Conservation (phyloP, 495 filamentous ascomycete genomes). For the Penicillium subrubescens region DNA sequence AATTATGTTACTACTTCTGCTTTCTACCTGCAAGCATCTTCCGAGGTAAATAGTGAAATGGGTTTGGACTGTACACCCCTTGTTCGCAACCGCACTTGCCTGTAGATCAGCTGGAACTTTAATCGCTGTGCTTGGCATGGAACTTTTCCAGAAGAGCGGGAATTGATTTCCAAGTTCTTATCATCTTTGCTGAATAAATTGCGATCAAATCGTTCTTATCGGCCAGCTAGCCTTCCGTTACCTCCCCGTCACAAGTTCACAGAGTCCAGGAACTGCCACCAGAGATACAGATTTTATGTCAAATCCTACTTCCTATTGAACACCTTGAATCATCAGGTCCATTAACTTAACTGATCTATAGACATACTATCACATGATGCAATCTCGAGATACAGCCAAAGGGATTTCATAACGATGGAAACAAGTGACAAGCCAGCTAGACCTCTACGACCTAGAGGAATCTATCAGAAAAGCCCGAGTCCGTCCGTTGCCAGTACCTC, state of each 20-base stretch:
- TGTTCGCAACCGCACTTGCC: not conserved
- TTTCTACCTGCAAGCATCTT: no score
- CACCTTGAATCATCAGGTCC: conserved; percentile 11
- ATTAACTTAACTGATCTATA: conserved; percentile 19
- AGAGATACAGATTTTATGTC: not conserved
- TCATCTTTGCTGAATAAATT: not conserved
- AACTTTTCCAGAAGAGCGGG: not conserved
- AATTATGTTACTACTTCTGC: no score
- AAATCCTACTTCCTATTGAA: not conserved
- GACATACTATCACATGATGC: conserved; percentile 7
- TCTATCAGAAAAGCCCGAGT: conserved; percentile 14
- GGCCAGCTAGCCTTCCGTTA: not conserved
- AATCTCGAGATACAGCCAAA: not conserved
- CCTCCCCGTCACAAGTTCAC: not conserved
- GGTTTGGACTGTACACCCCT: not conserved
- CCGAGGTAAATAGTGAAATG: not conserved
- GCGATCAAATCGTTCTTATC: not conserved
- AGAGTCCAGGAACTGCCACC: not conserved
- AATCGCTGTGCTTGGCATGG: not conserved
- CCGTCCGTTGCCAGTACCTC: not conserved
- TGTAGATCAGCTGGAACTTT: not conserved
- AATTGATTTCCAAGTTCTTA: not conserved
- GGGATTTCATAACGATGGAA: not conserved
- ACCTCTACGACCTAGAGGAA: conserved; percentile 5
- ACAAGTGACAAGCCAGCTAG: not conserved